phyloP scores from a whole-genome alignment of 2,329 filamentous ascomycete genomes.

The Monilinia fructicola region DNA sequence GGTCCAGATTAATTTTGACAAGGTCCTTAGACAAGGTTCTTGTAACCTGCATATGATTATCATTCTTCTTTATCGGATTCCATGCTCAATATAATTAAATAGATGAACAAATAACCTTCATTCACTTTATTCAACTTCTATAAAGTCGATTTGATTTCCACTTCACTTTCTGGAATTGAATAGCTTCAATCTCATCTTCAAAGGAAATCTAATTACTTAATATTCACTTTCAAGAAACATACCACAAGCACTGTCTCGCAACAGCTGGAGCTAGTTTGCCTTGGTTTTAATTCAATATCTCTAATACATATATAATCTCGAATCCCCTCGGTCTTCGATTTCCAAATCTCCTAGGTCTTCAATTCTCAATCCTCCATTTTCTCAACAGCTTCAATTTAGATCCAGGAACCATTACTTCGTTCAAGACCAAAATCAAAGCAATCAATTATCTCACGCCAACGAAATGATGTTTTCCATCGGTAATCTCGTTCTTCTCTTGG shows the following conservation, averaged over 20 bases:
- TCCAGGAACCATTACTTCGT: background rate
- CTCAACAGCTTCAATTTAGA: background rate
- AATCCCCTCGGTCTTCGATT: background rate
- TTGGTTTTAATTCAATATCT: background rate
- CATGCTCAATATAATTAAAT: background rate
- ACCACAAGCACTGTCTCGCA: background rate
- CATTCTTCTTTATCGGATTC: conserved; percentile 4
- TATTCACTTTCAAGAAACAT: background rate
- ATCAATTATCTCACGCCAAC: background rate
- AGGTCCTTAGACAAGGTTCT: background rate
- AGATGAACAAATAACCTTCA: background rate
- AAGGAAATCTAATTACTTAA: background rate
- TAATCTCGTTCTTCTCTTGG: conserved; percentile 6
- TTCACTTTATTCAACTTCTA: background rate
- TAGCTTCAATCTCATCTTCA: background rate
- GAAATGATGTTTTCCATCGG: conserved; percentile 6
- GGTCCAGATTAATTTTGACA: background rate
- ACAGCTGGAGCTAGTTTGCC: background rate
- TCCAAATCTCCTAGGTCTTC: background rate
- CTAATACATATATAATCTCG: background rate
- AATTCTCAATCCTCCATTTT: background rate
- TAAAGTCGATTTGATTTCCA: background rate
- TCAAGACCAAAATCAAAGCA: no score
- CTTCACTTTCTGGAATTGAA: background rate
- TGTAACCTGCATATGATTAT: background rate